These are phyloP conservation scores for Gastrolobium villosum DNA, from an alignment of 306 rosid species.

Conservation along the genomic window DNA sequence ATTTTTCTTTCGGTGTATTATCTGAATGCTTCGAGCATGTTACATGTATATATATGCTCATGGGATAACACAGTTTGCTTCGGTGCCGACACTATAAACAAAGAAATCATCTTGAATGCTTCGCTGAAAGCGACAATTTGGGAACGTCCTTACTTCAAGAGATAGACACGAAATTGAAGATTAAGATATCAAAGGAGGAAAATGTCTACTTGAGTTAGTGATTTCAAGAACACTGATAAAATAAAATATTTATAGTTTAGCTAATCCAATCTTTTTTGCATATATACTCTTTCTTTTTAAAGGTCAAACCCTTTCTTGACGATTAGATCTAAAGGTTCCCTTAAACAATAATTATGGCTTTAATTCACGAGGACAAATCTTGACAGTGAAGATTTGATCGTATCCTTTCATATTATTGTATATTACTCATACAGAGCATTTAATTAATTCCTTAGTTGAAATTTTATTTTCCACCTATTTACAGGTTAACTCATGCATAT, in stretches of 20 bases:
- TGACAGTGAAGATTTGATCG: conserved; percentile 6
- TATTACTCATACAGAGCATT: not conserved
- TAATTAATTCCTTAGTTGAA: not conserved
- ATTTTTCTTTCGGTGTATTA: not conserved
- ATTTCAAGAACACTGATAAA: conserved; percentile 27
- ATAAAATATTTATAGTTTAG: not conserved
- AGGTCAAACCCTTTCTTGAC: not conserved
- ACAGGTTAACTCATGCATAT: too few relatives aligned
- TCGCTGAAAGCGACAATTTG: not conserved
- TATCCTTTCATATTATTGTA: not conserved
- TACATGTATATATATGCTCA: not conserved
- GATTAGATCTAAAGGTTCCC: not conserved
- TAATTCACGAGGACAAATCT: conserved; percentile 12
- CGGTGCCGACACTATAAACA: conserved; percentile 34
- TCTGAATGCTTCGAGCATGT: conserved; percentile 25
- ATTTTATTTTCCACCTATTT: too few relatives aligned
- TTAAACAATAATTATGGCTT: conserved; percentile 36
- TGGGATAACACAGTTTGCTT: not conserved
- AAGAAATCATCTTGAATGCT: not conserved
- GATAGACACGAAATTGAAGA: conserved; percentile 18
- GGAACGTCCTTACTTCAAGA: conserved; percentile 8
- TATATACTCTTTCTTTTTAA: not conserved
- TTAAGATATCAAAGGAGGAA: conserved; percentile 34
- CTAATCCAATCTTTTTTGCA: not conserved
- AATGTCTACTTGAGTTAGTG: not conserved